Percentiles rank a stretch among this genome's conserved stretches.
Evolutionary conservation across 768 basidiomycete species (phyloP).

Genomic region (Chalciporus pseudorubinellus): DNA sequence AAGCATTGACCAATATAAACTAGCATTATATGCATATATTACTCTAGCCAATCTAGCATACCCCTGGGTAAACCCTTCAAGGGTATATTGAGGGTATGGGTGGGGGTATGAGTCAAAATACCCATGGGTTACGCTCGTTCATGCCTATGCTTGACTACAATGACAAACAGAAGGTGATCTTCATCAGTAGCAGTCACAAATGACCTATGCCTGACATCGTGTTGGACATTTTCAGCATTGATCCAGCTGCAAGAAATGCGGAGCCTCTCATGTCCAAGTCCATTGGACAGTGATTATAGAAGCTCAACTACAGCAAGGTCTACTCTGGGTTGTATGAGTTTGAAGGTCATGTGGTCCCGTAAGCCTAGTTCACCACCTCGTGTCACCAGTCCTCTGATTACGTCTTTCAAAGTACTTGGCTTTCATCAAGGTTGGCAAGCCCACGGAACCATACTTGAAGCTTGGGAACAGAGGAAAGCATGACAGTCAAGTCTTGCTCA

Average conservation of each 20-base stretch:
- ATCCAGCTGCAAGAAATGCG: conserved; percentile 57
- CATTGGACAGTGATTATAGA: conserved; percentile 64
- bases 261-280: conserved; percentile 68
- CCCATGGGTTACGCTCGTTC: too few species aligned
- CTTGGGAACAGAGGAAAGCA: conserved; percentile 70
- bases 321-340: conserved; percentile 72
- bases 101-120: too few species aligned
- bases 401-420: conserved; percentile 49
- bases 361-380: conserved; percentile 20
- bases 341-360: conserved; percentile 69
- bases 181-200: conserved; percentile 66
- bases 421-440: conserved; percentile 64
- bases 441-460: conserved; percentile 59
- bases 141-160: conserved; percentile 64
- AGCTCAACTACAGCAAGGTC: conserved; percentile 68
- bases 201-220: conserved; percentile 64
- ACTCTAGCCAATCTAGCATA: too few species aligned
- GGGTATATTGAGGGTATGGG: too few species aligned
- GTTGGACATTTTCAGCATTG: conserved; percentile 64
- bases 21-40: too few species aligned
- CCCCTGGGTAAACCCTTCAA: too few species aligned
- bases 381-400: not conserved
- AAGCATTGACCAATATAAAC: too few species aligned
- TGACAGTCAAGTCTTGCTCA: conserved; percentile 62
- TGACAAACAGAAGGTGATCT: conserved; percentile 66